Conservation (phyloP, 2,329 filamentous ascomycete species). For the Neofusicoccum kwambonambiense region DNA sequence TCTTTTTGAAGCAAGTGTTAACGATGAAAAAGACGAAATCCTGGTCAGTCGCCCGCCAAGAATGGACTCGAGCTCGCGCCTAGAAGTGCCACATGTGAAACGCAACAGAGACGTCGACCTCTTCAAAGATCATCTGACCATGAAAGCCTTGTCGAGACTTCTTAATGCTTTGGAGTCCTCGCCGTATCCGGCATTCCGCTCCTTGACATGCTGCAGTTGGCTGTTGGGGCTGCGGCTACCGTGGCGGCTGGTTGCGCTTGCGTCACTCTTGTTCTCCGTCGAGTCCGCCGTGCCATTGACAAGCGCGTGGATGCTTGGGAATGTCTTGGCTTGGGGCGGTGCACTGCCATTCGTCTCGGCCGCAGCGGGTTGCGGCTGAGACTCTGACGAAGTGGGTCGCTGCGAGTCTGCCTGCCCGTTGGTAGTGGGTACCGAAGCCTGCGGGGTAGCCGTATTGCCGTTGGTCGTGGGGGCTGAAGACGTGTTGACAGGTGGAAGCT, state of each 20-base stretch:
- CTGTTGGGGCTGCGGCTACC: conserved; percentile 43
- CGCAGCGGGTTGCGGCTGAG: conserved; percentile 41
- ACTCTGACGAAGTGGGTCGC: conserved; percentile 47
- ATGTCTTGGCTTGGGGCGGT: conserved; percentile 38
- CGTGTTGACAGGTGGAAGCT: conserved; percentile 33
- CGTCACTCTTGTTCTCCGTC: conserved; percentile 27
- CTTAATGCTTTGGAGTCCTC: conserved; percentile 17
- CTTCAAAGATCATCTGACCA: conserved; percentile 16
- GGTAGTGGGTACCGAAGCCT: conserved; percentile 28
- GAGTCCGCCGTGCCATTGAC: conserved; percentile 36
- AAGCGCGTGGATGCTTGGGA: conserved; percentile 55
- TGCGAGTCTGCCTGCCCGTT: conserved; percentile 22
- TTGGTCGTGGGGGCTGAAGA: conserved; percentile 22
- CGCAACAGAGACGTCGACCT: conserved; percentile 2
- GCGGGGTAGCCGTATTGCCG: conserved; percentile 20
- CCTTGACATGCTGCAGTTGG: conserved; percentile 6
- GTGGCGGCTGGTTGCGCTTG: conserved; percentile 36
- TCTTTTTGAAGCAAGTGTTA: neutral
- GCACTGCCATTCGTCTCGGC: conserved; percentile 28
- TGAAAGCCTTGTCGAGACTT: conserved; percentile 18
- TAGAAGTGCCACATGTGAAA: neutral
- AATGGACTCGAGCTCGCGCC: neutral
- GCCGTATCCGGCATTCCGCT: conserved; percentile 12
- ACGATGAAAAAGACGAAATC: neutral
- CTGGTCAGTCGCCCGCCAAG: neutral